Percentiles rank a stretch among this genome's conserved stretches.
Conservation (phyloP, 371 early-diverging fungal species). For the Rhizopus delemar region DNA sequence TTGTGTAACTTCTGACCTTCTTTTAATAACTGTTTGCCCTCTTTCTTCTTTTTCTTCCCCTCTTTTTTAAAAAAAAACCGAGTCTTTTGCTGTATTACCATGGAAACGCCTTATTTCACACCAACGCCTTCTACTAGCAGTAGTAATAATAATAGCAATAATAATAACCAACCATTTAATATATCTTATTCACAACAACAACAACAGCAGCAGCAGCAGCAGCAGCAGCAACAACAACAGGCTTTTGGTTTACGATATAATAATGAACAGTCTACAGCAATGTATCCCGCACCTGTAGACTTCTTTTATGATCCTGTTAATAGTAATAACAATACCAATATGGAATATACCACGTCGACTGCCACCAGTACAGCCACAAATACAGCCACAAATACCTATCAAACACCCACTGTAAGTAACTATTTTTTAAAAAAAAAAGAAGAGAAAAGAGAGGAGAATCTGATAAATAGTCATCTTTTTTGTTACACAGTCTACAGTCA, state of each 20-base stretch:
- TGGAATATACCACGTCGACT: conserved; percentile 5
- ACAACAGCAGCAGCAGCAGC: conserved; percentile 11
- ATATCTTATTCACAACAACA: conserved; percentile 7
- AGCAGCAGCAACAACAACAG: background rate
- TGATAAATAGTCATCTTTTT: conserved; percentile 10
- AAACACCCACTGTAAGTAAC: conserved; percentile 15
- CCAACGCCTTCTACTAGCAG: conserved; percentile 1
- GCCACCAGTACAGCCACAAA: conserved; percentile 8
- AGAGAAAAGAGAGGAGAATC: background rate
- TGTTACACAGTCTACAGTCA: conserved; percentile 5
- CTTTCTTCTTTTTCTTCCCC: conserved; percentile 4
- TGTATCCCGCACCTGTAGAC: conserved; percentile 16
- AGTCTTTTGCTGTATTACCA: conserved; percentile 3
- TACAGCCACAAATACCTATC: conserved; percentile 10
- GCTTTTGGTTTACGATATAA: conserved; percentile 5
- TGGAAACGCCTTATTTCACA: conserved; percentile 8
- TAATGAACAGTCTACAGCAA: background rate
- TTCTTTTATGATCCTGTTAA: conserved; percentile 17
- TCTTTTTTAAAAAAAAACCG: conserved; percentile 4
- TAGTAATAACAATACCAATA: conserved; percentile 1
- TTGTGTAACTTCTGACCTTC: conserved; percentile 1
- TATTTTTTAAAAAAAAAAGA: background rate
- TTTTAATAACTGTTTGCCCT: conserved; percentile 1
- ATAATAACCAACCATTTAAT: conserved; percentile 9
- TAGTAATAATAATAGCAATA: background rate